Conservation (phyloP, 345 rosid species). For the Aquilaria yunnanensis region DNA sequence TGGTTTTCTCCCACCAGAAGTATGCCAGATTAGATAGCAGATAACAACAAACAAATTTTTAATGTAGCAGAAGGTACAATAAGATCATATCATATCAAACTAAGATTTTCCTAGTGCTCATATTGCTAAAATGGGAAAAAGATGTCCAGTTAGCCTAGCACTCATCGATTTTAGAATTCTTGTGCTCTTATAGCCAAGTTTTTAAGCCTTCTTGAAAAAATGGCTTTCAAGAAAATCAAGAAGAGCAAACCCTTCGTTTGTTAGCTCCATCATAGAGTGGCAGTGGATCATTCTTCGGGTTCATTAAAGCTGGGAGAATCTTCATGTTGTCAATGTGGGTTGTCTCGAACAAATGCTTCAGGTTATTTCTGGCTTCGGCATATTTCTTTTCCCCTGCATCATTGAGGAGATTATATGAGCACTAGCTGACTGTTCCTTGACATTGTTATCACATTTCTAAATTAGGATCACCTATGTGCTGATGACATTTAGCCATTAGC, state of each 20-base stretch:
- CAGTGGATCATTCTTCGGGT: constrained; percentile 33
- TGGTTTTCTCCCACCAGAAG: constrained; percentile 14
- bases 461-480: constrained; percentile 34
- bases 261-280: constrained; percentile 39
- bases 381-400: constrained; percentile 35
- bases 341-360: constrained; percentile 21
- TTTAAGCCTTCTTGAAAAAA: too few relatives aligned
- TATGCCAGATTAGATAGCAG: not conserved
- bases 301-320: constrained; percentile 35
- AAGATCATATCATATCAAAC: too few relatives aligned
- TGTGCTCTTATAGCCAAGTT: too few relatives aligned
- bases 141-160: too few relatives aligned
- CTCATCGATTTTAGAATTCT: too few relatives aligned
- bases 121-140: too few relatives aligned
- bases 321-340: constrained; percentile 41
- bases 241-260: constrained; percentile 27
- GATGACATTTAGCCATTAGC: constrained; percentile 27
- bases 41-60: not conserved
- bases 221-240: too few relatives aligned
- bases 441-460: not conserved
- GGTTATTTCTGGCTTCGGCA: constrained; percentile 26
- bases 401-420: not conserved
- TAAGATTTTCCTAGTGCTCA: too few relatives aligned
- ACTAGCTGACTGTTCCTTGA: not conserved
- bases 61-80: too few relatives aligned